phyloP scores from a whole-genome alignment of 1,139 yeast species.

The Saccharomycopsis hybrid region DNA sequence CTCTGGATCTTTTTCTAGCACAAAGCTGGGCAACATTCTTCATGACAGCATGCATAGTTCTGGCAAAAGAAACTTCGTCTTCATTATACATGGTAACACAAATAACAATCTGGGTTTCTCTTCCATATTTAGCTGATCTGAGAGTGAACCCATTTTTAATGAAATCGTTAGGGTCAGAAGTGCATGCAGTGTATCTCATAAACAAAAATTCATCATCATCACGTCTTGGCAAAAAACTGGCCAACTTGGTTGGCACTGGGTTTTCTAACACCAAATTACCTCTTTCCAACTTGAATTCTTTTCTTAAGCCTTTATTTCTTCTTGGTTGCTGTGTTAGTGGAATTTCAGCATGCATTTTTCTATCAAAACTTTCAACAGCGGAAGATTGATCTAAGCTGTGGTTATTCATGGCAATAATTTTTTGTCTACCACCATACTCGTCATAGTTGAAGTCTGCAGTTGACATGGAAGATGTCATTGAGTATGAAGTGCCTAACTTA shows the following conservation, averaged over 20 bases:
- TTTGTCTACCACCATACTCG: slow-evolving; percentile 24
- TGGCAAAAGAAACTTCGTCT: slow-evolving; percentile 77
- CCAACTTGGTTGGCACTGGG: slow-evolving; percentile 84
- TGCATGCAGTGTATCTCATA: slow-evolving; percentile 93
- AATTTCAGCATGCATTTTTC: slow-evolving; percentile 33
- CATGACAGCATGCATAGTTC: slow-evolving; percentile 92
- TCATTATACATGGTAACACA: slow-evolving; percentile 97
- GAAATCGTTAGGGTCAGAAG: slow-evolving; percentile 82
- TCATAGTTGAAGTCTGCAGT: slow-evolving; percentile 27
- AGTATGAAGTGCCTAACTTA: slow-evolving; percentile 24
- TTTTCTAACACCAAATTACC: slow-evolving; percentile 86
- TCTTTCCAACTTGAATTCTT: slow-evolving; percentile 61
- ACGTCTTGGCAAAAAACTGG: slow-evolving; percentile 69
- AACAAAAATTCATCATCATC: slow-evolving; percentile 89
- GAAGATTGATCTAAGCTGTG: slow-evolving; percentile 25
- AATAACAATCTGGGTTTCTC: slow-evolving; percentile 84
- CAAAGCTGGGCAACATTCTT: slow-evolving; percentile 84
- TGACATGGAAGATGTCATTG: slow-evolving; percentile 26
- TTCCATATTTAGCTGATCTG: slow-evolving; percentile 73
- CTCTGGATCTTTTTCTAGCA: slow-evolving; percentile 68
- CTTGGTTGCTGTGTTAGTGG: slow-evolving; percentile 52
- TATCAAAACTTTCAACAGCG: slow-evolving; percentile 28
- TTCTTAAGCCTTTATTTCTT: slow-evolving; percentile 48
- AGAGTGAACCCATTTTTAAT: slow-evolving; percentile 74
- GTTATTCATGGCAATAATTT: slow-evolving; percentile 25